Base-by-base conservation (phyloP, 1,139 yeast species). In the Sugiyamaella sp. region DNA sequence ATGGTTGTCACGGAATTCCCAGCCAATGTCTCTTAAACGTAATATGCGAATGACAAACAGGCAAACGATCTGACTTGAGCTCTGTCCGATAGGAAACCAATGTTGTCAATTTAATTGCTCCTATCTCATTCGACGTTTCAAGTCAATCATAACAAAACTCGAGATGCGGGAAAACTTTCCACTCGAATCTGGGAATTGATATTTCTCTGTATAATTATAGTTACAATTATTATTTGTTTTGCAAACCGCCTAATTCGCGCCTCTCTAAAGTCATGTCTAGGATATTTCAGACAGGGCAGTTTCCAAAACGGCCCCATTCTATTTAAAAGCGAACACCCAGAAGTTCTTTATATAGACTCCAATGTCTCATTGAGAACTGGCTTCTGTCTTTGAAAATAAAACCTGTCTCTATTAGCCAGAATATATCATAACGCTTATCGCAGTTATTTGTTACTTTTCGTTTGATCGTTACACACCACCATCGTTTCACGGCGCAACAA, bases 301-400 rank as follows among this genome's bases (percentile, higher is more conserved):
- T 35, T 33, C 25, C 39, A 22, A 17, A 44, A 19, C 16, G 24
- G 41, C 24, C 39, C 22, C 27, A 9, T 43, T 16, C 12, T 17
- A 8, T 33, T 8, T 32, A 35, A 3, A 37, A 12, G 22, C 21
- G 39, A 46, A 39, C 50, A 20, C 25, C 22, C 25, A 22, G 38
- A 25, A 46, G n/a, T 27, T 25, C 38, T 24, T 39, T 46, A 46
- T 46, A 46, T 46, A 46, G 44, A 14, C 39, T 38, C 20, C 50
- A 46, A 46, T 37, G 50, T 46, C 50, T 46, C 50, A 46, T 25
- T 21, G 48, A 24, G 40, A n/a, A 22, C 20, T 12, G 21, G 19
- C 9, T n/a, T 17, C 17, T 46, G 27, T 46, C 22, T 45, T 29
- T 12, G 12, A 33, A 33, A 14, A 35, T 33, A 46, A 46, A 46